A percentile compares a stretch with the other conserved stretches of the same genome.
Conservation (phyloP, 371 early-diverging fungal genomes). For the Saksenaea oblongispora region DNA sequence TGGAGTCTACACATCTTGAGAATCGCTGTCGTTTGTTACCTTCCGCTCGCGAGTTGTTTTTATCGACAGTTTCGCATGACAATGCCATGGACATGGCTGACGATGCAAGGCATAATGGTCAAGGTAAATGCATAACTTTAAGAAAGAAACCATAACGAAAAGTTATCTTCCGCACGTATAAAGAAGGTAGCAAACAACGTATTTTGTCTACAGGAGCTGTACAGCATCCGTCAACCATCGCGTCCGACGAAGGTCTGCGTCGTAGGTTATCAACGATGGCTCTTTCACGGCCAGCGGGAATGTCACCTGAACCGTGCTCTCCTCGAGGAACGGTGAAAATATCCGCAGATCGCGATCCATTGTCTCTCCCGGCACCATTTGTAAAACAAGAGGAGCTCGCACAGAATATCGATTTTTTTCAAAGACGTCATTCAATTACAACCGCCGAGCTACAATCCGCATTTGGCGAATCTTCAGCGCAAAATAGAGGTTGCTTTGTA, state of each 20-base stretch:
- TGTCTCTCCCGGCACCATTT: conserved; percentile 33
- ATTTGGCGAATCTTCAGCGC: neutral
- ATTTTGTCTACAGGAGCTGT: neutral
- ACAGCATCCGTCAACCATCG: conserved; percentile 19
- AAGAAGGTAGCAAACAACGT: neutral
- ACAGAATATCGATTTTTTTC: conserved; percentile 48
- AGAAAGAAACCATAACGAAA: neutral
- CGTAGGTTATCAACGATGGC: conserved; percentile 2
- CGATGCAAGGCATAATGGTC: conserved; percentile 14
- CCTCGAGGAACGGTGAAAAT: conserved; percentile 5
- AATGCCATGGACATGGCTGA: conserved; percentile 24
- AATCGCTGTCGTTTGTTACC: conserved; percentile 24
- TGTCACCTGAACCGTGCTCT: conserved; percentile 6
- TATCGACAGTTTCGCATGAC: conserved; percentile 18
- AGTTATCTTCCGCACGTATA: neutral
- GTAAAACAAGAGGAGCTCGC: conserved; percentile 12
- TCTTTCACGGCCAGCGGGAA: conserved; percentile 8
- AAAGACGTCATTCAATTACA: conserved; percentile 62
- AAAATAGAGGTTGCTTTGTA: conserved; percentile 26
- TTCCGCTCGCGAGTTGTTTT: conserved; percentile 30
- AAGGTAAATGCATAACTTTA: conserved; percentile 6
- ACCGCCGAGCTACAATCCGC: conserved; percentile 32
- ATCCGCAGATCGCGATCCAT: conserved; percentile 40
- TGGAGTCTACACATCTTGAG: conserved; percentile 27
- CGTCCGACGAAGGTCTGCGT: conserved; percentile 1